These are phyloP conservation scores for Didymella sp. DNA, from an alignment of 2,329 filamentous ascomycete species.

Conservation along the genomic window DNA sequence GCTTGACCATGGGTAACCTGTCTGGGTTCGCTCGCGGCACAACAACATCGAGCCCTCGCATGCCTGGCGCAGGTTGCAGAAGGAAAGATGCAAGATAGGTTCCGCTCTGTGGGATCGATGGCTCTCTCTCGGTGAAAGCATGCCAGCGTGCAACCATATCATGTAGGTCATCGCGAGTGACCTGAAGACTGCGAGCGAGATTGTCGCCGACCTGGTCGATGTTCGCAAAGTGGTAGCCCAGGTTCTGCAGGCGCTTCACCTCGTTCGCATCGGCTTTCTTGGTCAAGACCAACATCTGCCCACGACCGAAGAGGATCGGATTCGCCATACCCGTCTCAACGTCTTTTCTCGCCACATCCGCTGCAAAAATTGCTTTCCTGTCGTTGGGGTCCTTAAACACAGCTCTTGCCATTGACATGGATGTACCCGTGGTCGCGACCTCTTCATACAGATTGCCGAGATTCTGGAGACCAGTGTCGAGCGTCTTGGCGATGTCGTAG, in stretches of 20 bases:
- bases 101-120: slow-evolving; percentile 58
- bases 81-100: slow-evolving; percentile 51
- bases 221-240: slow-evolving; percentile 78
- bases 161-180: slow-evolving; percentile 68
- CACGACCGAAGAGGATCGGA: slow-evolving; percentile 64
- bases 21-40: slow-evolving; percentile 52
- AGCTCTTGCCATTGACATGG: slow-evolving; percentile 68
- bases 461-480: slow-evolving; percentile 68
- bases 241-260: slow-evolving; percentile 68
- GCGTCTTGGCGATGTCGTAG: slow-evolving; percentile 71
- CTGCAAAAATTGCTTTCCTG: slow-evolving; percentile 34
- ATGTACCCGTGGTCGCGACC: slow-evolving; percentile 70
- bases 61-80: slow-evolving; percentile 47
- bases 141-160: slow-evolving; percentile 70
- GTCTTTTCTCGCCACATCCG: slow-evolving; percentile 42
- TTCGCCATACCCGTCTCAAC: slow-evolving; percentile 48
- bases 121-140: slow-evolving; percentile 53
- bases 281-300: slow-evolving; percentile 82
- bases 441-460: slow-evolving; percentile 78
- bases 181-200: slow-evolving; percentile 76
- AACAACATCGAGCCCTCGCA: slow-evolving; percentile 54
- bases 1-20: slow-evolving; percentile 54
- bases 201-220: slow-evolving; percentile 66
- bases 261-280: slow-evolving; percentile 68
- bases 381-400: slow-evolving; percentile 50